Base-by-base conservation (phyloP, 495 filamentous ascomycete species). In the Rhypophila decipiens region DNA sequence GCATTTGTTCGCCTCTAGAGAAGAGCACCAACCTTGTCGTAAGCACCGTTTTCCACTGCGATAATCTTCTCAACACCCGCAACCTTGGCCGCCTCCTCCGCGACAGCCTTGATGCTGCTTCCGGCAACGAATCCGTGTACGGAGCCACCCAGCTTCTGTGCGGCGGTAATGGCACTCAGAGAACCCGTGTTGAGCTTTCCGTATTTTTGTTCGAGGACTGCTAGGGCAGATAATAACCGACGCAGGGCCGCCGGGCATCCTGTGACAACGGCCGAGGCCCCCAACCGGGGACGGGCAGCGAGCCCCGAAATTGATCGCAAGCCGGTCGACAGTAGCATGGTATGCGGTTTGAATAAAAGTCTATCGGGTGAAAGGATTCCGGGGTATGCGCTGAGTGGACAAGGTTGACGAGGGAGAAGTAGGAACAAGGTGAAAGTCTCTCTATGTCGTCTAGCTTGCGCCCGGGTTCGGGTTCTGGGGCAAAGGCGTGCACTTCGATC, bases 61-160 rank as follows among this genome's bases (percentile, higher is more conserved):
- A 98, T 76, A 41, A 98, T 77, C 74, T 96, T 97, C 50, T 90
- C 87, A 37, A 98, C 62, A 18, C 94, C 93, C 55, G 87, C 78
- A 27, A 91, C 84, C 70, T 94, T 95, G 34, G 88, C 88, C 13
- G 85, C 90, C 73, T 95, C 82, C 38, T 84, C 84, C 35, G 90
- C 94, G 9, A 91, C 87, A 2, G 73, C 66, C 66, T 89, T 89
- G 47, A 87, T 78, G 55, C 79, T 84, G 51, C 76, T 76, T n/a
- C 94, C 91, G 24, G 93, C 93, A 34, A 97, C 66, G 56, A 98
- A 90, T 9, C 73, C 93, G 46, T 89, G 90, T 39, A 97, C 74
- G 0, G 86, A 72, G 0, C 89, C 90, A 38, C 93, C 90, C 3
- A 97, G 73, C 62, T 88, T 90, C 63, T 82, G 75, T 18, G 89